Conservation (phyloP, 1,139 yeast species). For the Saccharomycopsis hybrid region DNA sequence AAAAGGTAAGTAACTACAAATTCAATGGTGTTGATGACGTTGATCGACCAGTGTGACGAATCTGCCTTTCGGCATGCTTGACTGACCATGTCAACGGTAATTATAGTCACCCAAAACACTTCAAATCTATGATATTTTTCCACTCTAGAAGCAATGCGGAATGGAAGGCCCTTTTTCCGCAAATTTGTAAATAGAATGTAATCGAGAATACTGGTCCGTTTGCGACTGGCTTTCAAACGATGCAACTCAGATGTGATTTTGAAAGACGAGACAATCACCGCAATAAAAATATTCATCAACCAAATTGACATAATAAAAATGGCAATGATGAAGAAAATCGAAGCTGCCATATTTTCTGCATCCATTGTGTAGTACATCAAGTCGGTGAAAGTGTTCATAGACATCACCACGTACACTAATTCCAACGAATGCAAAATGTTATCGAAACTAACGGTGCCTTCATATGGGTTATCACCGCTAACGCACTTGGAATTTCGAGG, state of each 20-base stretch:
- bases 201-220: constrained; percentile 1
- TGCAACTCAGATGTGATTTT: constrained; percentile 35
- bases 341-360: constrained; percentile 72
- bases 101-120: constrained; percentile 43
- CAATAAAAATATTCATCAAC: constrained; percentile 79
- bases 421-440: constrained; percentile 79
- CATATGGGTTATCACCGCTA: constrained; percentile 63
- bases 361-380: constrained; percentile 84
- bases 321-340: constrained; percentile 69
- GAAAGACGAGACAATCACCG: constrained; percentile 81
- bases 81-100: constrained; percentile 42
- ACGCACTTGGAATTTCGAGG: constrained; percentile 73
- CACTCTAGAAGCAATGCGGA: constrained; percentile 3
- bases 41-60: constrained; percentile 29
- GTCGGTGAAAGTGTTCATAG: constrained; percentile 88
- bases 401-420: constrained; percentile 78
- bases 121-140: constrained; percentile 30
- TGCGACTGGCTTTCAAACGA: neutral
- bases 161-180: constrained; percentile 25
- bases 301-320: constrained; percentile 75
- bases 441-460: constrained; percentile 74
- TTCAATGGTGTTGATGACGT: constrained; percentile 42
- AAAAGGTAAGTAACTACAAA: constrained; percentile 45
- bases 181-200: constrained; percentile 21
- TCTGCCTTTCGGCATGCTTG: constrained; percentile 41